A percentile compares a stretch with the other conserved stretches of the same genome.
Evolutionary conservation across 176 grass and related monocot genomes (phyloP).

Genomic region (Cocos nucifera): DNA sequence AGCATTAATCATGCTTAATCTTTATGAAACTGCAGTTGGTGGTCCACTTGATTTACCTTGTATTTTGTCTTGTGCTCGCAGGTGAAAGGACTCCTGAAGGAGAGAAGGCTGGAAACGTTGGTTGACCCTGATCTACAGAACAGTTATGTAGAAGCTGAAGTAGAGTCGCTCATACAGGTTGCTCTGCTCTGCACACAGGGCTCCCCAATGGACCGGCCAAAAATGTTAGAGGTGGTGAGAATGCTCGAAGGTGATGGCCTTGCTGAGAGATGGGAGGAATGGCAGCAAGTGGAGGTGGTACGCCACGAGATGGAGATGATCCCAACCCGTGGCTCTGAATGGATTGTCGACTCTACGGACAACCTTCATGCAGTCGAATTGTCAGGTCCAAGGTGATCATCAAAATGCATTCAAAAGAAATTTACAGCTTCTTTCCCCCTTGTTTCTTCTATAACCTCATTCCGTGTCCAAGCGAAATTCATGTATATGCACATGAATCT

Average conservation of each 20-base stretch:
- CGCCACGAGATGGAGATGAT: conserved; percentile 56
- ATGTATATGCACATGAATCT: no score
- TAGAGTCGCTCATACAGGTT: conserved; percentile 78
- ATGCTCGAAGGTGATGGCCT: conserved; percentile 89
- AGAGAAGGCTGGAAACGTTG: conserved; percentile 58
- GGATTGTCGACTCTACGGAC: conserved; percentile 68
- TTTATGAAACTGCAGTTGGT: no score
- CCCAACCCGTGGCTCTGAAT: conserved; percentile 35
- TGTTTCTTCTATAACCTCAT: no score
- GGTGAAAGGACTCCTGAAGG: conserved; percentile 87
- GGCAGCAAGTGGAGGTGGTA: conserved; percentile 77
- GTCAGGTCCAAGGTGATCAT: conserved; percentile 63
- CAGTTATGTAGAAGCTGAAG: conserved; percentile 67
- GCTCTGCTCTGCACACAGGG: conserved; percentile 78
- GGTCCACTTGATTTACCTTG: neutral
- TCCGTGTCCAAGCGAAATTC: no score
- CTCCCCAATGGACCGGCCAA: conserved; percentile 63
- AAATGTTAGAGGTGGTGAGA: conserved; percentile 85
- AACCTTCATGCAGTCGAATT: conserved; percentile 66
- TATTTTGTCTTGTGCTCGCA: conserved; percentile 21
- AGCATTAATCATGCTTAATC: no score
- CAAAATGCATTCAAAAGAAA: neutral
- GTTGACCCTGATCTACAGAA: conserved; percentile 65
- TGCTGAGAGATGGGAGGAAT: conserved; percentile 77
- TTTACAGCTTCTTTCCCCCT: conserved; percentile 24